Conservation (phyloP, 768 basidiomycete genomes). For the Arthromyces matolae region DNA sequence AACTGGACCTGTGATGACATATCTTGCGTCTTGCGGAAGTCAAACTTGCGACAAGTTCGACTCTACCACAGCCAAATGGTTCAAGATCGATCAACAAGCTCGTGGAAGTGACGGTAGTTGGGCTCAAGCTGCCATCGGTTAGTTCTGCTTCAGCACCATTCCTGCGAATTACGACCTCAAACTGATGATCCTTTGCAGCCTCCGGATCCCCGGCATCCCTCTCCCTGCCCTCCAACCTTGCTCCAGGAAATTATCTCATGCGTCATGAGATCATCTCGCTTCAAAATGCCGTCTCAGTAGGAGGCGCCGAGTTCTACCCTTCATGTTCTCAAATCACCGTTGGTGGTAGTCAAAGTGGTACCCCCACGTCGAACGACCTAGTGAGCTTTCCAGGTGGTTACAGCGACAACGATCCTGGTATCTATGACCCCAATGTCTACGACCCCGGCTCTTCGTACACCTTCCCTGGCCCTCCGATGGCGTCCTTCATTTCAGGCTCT, state of each 20-base stretch:
- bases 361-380: constrained; percentile 43
- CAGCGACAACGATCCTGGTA: constrained; percentile 65
- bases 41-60: constrained; percentile 60
- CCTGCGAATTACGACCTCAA: not conserved
- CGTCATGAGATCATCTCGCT: constrained; percentile 81
- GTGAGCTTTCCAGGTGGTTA: constrained; percentile 75
- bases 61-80: constrained; percentile 58
- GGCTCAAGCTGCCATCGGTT: constrained; percentile 54
- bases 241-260: constrained; percentile 69
- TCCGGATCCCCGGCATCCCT: constrained; percentile 37
- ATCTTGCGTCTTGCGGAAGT: constrained; percentile 62
- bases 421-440: constrained; percentile 53
- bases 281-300: constrained; percentile 51
- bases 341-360: constrained; percentile 49
- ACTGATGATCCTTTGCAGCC: constrained; percentile 24
- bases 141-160: constrained; percentile 18
- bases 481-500: constrained; percentile 31
- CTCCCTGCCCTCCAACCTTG: constrained; percentile 47
- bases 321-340: constrained; percentile 60
- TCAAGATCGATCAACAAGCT: constrained; percentile 64
- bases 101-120: constrained; percentile 37
- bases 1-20: constrained; percentile 69
- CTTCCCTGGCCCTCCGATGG: constrained; percentile 53
- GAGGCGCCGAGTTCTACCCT: constrained; percentile 81
- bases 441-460: constrained; percentile 27